Evolutionary conservation across 2,329 filamentous ascomycete genomes (phyloP).

Genomic region (Colletotrichum costaricense): DNA sequence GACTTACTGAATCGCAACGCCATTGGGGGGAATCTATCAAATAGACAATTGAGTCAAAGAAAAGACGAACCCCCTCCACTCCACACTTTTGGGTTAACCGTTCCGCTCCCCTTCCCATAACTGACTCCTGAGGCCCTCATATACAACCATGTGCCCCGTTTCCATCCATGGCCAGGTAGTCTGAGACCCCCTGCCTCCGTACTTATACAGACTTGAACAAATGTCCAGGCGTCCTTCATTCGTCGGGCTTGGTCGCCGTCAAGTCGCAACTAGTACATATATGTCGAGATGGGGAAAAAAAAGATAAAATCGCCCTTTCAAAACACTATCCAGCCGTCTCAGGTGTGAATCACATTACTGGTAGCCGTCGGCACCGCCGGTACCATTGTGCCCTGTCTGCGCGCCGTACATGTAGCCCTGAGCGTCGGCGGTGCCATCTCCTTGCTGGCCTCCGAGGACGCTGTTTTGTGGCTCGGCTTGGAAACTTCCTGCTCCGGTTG

Average conservation of each 20-base stretch:
- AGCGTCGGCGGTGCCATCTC: slow-evolving; percentile 54
- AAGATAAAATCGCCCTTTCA: not conserved
- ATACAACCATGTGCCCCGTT: slow-evolving; percentile 32
- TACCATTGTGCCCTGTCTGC: slow-evolving; percentile 69
- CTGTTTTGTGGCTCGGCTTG: slow-evolving; percentile 52
- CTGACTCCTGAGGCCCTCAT: slow-evolving; percentile 35
- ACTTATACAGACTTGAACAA: slow-evolving; percentile 48
- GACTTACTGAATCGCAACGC: slow-evolving; percentile 28
- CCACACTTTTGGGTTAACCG: slow-evolving; percentile 28
- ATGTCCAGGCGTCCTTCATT: slow-evolving; percentile 36
- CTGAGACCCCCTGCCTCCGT: slow-evolving; percentile 38
- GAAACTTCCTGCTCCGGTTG: slow-evolving; percentile 56
- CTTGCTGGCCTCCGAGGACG: slow-evolving; percentile 52
- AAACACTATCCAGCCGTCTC: not conserved
- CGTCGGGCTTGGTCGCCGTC: slow-evolving; percentile 35
- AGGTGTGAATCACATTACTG: slow-evolving; percentile 44
- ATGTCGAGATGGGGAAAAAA: slow-evolving; percentile 18
- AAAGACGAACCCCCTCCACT: slow-evolving; percentile 22
- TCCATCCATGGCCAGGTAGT: not conserved
- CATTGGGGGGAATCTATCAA: slow-evolving; percentile 34
- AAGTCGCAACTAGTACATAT: slow-evolving; percentile 30
- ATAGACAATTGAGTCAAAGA: slow-evolving; percentile 16
- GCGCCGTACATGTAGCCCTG: slow-evolving; percentile 63
- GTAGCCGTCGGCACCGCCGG: slow-evolving; percentile 63
- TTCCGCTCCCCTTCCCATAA: slow-evolving; percentile 28